Evolutionary conservation across 129 eudicot genomes (phyloP), one percentile per base, ranked within the genome.

Genomic region (Saussurea involucrata): DNA sequence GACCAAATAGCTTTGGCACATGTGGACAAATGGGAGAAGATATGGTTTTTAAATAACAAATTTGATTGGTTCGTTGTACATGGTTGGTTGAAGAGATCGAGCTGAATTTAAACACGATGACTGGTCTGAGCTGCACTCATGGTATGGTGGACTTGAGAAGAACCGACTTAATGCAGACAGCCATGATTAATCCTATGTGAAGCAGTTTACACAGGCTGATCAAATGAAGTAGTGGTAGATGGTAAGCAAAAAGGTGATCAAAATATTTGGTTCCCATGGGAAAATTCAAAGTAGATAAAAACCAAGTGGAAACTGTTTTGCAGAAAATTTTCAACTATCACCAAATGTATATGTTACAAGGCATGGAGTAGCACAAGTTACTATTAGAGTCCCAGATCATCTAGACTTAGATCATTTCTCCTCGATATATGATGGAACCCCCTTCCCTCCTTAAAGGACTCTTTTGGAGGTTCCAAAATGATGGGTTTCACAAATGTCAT

Each of bases 91-190:
- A 53, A 53, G 61, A n/a, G 61, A 53, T 18, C 9, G 61, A 53
- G 61, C 22, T n/a, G 21, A 53, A 2, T 53, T 53, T 53, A 53
- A 53, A 53, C 22, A 53, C 61, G 61, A 53, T 53, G 61, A 17
- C 22, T 53, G 22, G 61, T 53, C 21, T 53, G 22, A n/a, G 21
- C 58, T 49, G 58, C 58, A 49, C 58, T 49, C 58, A 49, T 49
- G 58, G 65, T 69, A 5, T 78, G 42, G 76, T 69, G 82, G 58
- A 37, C 49, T 33, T 78, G 49, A 60, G 63, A 78, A 78, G 82
- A 78, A 78, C 76, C 64, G 36, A 25, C 49, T 37, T 70, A 63
- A 31, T 70, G 65, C 65, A 78, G 71, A 70, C 71, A 78, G 32
- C 69, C 70, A 78, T 78, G 18, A 53, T 53, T 53, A 36, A 69